Percentiles rank a stretch among this genome's conserved stretches.
Evolutionary conservation across 1,284 basidiomycete genomes (phyloP).

Genomic region (Spongiforma sp.): DNA sequence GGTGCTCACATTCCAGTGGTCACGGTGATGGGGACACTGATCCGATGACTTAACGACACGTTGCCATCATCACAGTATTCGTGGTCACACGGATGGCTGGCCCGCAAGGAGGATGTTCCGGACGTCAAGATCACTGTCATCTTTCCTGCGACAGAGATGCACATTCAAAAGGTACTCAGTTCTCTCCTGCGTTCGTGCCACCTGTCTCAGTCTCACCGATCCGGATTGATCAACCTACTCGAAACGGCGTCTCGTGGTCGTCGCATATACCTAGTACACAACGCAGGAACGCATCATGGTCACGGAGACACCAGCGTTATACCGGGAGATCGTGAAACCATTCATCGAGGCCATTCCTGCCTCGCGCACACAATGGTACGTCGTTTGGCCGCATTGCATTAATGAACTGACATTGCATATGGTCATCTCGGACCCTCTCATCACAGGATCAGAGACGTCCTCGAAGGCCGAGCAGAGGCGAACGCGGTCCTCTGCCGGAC

Average conservation of each 20-base stretch:
- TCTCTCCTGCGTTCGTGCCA: not conserved
- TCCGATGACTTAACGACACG: not conserved
- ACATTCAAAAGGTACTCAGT: conserved; percentile 69
- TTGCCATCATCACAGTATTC: conserved; percentile 37
- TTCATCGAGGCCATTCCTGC: conserved; percentile 80
- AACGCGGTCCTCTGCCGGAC: conserved; percentile 43
- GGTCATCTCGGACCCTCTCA: not conserved
- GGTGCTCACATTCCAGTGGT: not conserved
- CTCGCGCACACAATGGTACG: conserved; percentile 81
- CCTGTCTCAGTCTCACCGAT: not conserved
- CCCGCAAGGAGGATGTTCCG: conserved; percentile 34
- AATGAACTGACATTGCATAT: too few species aligned
- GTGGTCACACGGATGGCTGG: conserved; percentile 51
- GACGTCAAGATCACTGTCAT: conserved; percentile 75
- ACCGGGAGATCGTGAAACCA: conserved; percentile 71
- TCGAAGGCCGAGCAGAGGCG: conserved; percentile 81
- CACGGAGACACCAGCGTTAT: conserved; percentile 80
- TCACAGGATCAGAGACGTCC: conserved; percentile 85
- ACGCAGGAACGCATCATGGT: conserved; percentile 77
- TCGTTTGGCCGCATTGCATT: too few species aligned
- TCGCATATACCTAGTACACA: conserved; percentile 60
- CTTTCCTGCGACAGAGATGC: conserved; percentile 82
- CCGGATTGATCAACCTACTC: too few species aligned
- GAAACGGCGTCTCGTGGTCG: not conserved
- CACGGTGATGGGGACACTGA: not conserved